Percentiles rank a stretch among this genome's conserved stretches.
phyloP scores from a whole-genome alignment of 192 early-diverging fungal genomes.

The Entomortierella beljakovae region DNA sequence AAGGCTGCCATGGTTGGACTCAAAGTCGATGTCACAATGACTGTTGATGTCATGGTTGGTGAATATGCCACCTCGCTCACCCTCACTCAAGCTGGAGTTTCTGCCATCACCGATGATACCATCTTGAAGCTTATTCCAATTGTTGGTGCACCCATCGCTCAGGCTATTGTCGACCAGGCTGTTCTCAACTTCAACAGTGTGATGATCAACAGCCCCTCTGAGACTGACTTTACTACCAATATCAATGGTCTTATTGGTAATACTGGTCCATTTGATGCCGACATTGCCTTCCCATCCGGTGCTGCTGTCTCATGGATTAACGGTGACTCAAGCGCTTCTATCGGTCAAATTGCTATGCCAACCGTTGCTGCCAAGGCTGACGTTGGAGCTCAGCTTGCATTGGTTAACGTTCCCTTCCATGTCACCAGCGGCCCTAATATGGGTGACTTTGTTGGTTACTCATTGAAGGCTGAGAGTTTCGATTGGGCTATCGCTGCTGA shows the following conservation, averaged over 20 bases:
- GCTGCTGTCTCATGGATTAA: constrained; percentile 51
- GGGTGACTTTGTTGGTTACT: constrained; percentile 61
- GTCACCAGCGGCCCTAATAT: constrained; percentile 55
- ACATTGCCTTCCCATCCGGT: constrained; percentile 50
- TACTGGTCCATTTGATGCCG: constrained; percentile 55
- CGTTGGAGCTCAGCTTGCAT: constrained; percentile 60
- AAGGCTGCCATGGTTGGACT: constrained; percentile 59
- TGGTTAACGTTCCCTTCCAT: constrained; percentile 54
- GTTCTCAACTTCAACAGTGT: constrained; percentile 28
- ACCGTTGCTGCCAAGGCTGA: constrained; percentile 53
- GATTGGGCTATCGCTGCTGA: constrained; percentile 59
- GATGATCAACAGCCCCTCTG: constrained; percentile 51
- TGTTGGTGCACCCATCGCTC: constrained; percentile 68
- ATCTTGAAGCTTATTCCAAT: constrained; percentile 62
- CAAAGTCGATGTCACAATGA: constrained; percentile 59
- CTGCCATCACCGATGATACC: constrained; percentile 58
- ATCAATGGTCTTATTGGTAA: constrained; percentile 51
- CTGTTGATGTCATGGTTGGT: constrained; percentile 59
- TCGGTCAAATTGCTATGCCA: constrained; percentile 62
- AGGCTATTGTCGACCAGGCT: constrained; percentile 58
- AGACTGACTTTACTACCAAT: constrained; percentile 47
- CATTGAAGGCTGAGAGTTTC: constrained; percentile 59
- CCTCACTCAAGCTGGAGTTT: constrained; percentile 56
- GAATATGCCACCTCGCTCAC: constrained; percentile 59
- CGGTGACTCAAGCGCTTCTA: constrained; percentile 16